Percentiles rank a stretch among this genome's conserved stretches.
Evolutionary conservation across 306 rosid species (phyloP).

Genomic region (Hippophae rhamnoides): DNA sequence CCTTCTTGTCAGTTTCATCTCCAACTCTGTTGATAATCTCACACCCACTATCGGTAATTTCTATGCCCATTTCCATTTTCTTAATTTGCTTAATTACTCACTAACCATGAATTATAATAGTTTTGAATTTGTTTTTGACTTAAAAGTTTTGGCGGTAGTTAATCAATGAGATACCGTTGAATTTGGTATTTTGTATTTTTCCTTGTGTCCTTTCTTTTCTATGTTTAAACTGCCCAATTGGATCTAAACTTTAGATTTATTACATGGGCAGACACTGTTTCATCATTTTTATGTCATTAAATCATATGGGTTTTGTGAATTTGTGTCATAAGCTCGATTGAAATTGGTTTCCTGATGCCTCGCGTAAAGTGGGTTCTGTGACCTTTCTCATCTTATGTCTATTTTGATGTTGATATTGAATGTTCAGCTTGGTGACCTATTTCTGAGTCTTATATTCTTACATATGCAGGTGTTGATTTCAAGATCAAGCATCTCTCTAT

Average conservation of each 20-base stretch:
- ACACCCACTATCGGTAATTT: conserved; percentile 78
- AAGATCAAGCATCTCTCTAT: conserved; percentile 79
- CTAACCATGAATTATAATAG: background rate
- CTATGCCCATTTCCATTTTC: background rate
- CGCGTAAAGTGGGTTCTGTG: background rate
- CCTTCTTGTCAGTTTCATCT: conserved; percentile 79
- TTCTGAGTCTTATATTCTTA: background rate
- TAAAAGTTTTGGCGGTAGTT: too few species aligned
- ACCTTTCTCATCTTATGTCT: background rate
- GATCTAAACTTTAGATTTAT: conserved; percentile 19
- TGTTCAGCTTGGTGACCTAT: too few species aligned
- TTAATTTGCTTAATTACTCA: conserved; percentile 1
- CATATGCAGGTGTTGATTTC: conserved; percentile 84
- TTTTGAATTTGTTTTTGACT: too few species aligned
- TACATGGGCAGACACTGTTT: background rate
- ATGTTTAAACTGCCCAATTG: conserved; percentile 4
- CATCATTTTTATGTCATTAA: background rate
- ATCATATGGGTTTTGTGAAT: background rate
- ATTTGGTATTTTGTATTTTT: background rate
- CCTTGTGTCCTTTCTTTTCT: background rate
- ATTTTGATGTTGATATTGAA: background rate
- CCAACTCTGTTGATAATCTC: conserved; percentile 43
- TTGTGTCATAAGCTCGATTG: background rate
- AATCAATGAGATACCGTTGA: conserved; percentile 5
- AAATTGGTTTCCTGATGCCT: background rate